A percentile compares a stretch with the other conserved stretches of the same genome.
phyloP scores from a whole-genome alignment of 371 early-diverging fungal genomes.

The Rhizopus delemar region DNA sequence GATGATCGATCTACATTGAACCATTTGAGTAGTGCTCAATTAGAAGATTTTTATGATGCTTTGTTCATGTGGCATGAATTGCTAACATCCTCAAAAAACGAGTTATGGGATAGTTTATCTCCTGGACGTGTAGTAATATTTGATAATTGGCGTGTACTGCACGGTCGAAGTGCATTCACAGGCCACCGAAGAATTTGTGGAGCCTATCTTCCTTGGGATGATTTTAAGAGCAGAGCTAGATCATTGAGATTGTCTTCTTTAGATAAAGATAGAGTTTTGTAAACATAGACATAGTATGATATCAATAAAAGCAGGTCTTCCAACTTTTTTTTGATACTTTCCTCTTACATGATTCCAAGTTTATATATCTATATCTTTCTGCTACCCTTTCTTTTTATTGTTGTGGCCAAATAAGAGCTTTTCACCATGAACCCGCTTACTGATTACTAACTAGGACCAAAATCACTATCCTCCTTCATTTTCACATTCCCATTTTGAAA shows the following conservation, averaged over 20 bases:
- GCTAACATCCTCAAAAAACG: constrained; percentile 58
- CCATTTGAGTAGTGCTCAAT: constrained; percentile 50
- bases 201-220: constrained; percentile 81
- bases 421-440: no score
- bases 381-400: no score
- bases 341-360: not conserved
- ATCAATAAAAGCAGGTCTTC: no score
- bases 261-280: constrained; percentile 48
- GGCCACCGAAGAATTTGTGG: constrained; percentile 81
- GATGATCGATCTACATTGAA: constrained; percentile 77
- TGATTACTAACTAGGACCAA: no score
- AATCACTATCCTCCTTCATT: no score
- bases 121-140: constrained; percentile 80
- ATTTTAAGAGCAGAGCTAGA: constrained; percentile 66
- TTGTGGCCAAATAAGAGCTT: no score
- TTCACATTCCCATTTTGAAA: no score
- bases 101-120: constrained; percentile 67
- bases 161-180: constrained; percentile 78
- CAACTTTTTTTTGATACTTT: not conserved
- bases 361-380: no score
- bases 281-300: not conserved
- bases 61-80: constrained; percentile 72
- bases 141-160: constrained; percentile 88
- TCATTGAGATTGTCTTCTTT: constrained; percentile 33
- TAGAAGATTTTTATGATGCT: constrained; percentile 74